These are phyloP conservation scores for Seminavis robusta DNA, from an alignment of 108 stramenopile species.

Conservation along the genomic window DNA sequence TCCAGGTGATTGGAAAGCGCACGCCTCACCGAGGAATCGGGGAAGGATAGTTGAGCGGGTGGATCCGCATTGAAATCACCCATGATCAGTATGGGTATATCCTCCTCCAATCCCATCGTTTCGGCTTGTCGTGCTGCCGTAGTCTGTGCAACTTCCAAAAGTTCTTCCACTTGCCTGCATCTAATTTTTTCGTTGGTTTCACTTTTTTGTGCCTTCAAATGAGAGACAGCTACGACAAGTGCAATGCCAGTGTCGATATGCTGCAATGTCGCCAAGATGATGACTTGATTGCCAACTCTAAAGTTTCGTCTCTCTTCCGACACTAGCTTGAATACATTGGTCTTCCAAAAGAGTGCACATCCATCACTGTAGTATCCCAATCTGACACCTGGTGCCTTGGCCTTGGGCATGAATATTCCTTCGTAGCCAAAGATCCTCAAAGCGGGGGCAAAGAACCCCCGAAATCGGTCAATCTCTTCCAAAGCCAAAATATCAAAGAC, in stretches of 20 bases:
- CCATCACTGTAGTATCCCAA: slow-evolving; percentile 60
- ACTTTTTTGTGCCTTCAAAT: slow-evolving; percentile 38
- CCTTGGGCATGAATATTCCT: slow-evolving; percentile 43
- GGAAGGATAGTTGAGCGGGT: slow-evolving; percentile 7
- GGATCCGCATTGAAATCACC: slow-evolving; percentile 58
- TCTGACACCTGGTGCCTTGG: slow-evolving; percentile 28
- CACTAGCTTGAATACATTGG: slow-evolving; percentile 16
- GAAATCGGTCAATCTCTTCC: slow-evolving; percentile 49
- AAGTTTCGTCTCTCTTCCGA: background rate
- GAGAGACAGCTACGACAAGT: slow-evolving; percentile 39
- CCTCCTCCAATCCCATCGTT: background rate
- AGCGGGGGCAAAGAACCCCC: slow-evolving; percentile 40
- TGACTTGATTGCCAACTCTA: slow-evolving; percentile 30
- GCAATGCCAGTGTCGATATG: slow-evolving; percentile 10
- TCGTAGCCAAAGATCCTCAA: slow-evolving; percentile 29
- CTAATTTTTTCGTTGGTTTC: slow-evolving; percentile 26
- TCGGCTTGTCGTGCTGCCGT: slow-evolving; percentile 1
- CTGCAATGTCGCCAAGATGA: slow-evolving; percentile 27
- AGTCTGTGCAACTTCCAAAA: slow-evolving; percentile 16
- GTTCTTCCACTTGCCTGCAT: slow-evolving; percentile 27
- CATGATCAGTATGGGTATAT: slow-evolving; percentile 25
- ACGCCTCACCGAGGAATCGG: too few species aligned
- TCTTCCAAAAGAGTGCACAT: slow-evolving; percentile 44
- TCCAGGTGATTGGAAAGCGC: too few species aligned
- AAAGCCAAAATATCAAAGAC: slow-evolving; percentile 47